These are phyloP conservation scores for Starmerella davenportii DNA, from an alignment of 805 yeast genomes.

Conservation along the genomic window DNA sequence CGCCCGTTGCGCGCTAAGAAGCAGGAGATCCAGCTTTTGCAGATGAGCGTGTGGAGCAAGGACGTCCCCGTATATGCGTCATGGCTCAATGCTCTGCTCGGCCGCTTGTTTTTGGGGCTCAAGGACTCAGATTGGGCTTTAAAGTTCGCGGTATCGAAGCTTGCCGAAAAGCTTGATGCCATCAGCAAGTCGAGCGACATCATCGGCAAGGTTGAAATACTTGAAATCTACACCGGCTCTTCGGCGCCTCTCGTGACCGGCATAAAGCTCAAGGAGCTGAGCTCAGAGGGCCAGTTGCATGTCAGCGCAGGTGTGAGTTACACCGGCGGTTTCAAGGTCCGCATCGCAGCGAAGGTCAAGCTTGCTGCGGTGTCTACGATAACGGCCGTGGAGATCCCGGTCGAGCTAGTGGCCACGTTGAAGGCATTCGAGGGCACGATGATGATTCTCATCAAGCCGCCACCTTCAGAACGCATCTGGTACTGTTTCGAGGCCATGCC, in stretches of 20 bases:
- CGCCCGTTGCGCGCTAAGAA: slow-evolving; percentile 56
- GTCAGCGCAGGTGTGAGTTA: slow-evolving; percentile 47
- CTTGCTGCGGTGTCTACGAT: slow-evolving; percentile 61
- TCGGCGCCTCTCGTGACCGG: slow-evolving; percentile 65
- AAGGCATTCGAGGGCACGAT: slow-evolving; percentile 58
- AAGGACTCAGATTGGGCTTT: slow-evolving; percentile 56
- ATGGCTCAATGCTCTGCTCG: slow-evolving; percentile 81
- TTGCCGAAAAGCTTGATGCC: slow-evolving; percentile 47
- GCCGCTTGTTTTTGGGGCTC: slow-evolving; percentile 60
- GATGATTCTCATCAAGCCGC: slow-evolving; percentile 55
- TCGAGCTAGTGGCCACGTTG: slow-evolving; percentile 52
- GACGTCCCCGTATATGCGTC: slow-evolving; percentile 68
- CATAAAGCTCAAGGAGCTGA: slow-evolving; percentile 48
- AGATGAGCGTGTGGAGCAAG: slow-evolving; percentile 60
- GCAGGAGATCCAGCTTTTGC: slow-evolving; percentile 50
- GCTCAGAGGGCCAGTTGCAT: slow-evolving; percentile 63
- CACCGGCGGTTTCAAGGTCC: slow-evolving; percentile 56
- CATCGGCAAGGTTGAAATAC: slow-evolving; percentile 62
- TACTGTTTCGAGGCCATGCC: slow-evolving; percentile 74
- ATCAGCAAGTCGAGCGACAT: slow-evolving; percentile 71
- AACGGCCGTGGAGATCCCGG: slow-evolving; percentile 52
- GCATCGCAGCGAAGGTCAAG: slow-evolving; percentile 63
- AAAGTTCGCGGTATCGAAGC: slow-evolving; percentile 35
- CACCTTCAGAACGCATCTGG: slow-evolving; percentile 86
- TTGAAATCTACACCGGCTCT: slow-evolving; percentile 54